phyloP scores from a whole-genome alignment of 2,329 filamentous ascomycete genomes.

The Dactylellina parvicollis region DNA sequence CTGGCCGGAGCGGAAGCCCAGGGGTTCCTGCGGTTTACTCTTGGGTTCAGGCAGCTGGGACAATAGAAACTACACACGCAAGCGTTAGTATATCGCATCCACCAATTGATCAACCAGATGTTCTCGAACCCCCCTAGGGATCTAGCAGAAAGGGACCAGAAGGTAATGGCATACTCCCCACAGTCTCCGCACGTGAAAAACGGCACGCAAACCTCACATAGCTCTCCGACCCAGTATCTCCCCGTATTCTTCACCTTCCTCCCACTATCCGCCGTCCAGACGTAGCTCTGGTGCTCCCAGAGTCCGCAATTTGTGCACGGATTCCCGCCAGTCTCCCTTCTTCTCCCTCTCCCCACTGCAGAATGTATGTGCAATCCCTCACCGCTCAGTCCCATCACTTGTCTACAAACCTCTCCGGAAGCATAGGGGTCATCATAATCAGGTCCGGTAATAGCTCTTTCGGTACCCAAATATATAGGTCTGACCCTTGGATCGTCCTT shows the following conservation, averaged over 20 bases:
- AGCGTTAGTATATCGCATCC: background rate
- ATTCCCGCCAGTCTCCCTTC: conserved; percentile 22
- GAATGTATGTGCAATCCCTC: conserved; percentile 22
- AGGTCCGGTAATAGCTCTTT: background rate
- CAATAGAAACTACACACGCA: conserved; percentile 34
- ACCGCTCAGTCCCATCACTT: conserved; percentile 8
- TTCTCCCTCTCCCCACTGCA: background rate
- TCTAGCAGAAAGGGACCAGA: too few relatives aligned
- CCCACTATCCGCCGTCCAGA: background rate
- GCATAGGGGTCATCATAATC: conserved; percentile 29
- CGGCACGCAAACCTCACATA: conserved; percentile 39
- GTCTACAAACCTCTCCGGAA: conserved; percentile 3
- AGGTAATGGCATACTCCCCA: conserved; percentile 30
- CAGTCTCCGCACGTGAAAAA: conserved; percentile 47
- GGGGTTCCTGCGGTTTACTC: conserved; percentile 10
- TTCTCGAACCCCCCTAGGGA: too few relatives aligned
- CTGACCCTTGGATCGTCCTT: background rate
- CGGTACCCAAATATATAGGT: conserved; percentile 3
- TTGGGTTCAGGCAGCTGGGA: conserved; percentile 15
- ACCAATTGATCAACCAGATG: background rate
- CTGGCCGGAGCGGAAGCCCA: conserved; percentile 10
- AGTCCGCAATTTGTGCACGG: conserved; percentile 42
- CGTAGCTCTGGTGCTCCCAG: conserved; percentile 47
- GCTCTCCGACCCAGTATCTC: conserved; percentile 14
- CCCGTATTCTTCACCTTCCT: conserved; percentile 12